Evolutionary conservation across 2,329 filamentous ascomycete species (phyloP).

Genomic region (Aspergillus sergii): DNA sequence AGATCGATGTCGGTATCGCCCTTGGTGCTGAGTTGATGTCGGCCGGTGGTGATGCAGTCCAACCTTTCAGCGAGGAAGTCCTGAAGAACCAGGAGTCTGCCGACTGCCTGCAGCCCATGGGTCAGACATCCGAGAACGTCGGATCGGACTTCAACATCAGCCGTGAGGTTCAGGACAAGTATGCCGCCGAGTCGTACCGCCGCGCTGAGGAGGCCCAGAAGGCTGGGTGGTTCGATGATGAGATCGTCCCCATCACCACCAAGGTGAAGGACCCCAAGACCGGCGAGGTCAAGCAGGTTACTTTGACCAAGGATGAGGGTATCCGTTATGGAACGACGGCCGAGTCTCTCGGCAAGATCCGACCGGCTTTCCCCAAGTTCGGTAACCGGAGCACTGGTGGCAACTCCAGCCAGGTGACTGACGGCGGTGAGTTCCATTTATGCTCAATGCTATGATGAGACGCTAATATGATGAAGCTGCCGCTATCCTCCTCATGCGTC

Average conservation of each 20-base stretch:
- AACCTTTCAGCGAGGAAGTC: constrained; percentile 78
- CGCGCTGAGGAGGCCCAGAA: constrained; percentile 89
- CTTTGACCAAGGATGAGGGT: constrained; percentile 83
- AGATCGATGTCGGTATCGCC: constrained; percentile 85
- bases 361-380: constrained; percentile 86
- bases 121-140: constrained; percentile 96
- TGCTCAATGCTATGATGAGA: background rate
- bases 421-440: constrained; percentile 64
- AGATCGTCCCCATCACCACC: constrained; percentile 86
- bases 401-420: constrained; percentile 92
- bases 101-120: constrained; percentile 95
- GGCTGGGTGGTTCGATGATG: constrained; percentile 86
- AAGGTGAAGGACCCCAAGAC: constrained; percentile 81
- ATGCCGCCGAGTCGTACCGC: constrained; percentile 82
- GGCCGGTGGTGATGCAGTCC: constrained; percentile 68
- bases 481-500: constrained; percentile 90
- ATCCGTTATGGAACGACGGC: constrained; percentile 87
- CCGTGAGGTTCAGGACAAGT: constrained; percentile 79
- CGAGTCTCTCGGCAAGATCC: constrained; percentile 80
- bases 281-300: constrained; percentile 75
- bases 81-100: constrained; percentile 72
- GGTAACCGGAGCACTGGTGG: constrained; percentile 85
- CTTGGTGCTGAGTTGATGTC: constrained; percentile 91
- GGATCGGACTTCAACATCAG: constrained; percentile 84
- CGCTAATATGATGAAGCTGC: constrained; percentile 59